Evolutionary conservation across 768 basidiomycete species (phyloP), one percentile per base, ranked within the genome.

Genomic region (Leccinum fibrillosum): DNA sequence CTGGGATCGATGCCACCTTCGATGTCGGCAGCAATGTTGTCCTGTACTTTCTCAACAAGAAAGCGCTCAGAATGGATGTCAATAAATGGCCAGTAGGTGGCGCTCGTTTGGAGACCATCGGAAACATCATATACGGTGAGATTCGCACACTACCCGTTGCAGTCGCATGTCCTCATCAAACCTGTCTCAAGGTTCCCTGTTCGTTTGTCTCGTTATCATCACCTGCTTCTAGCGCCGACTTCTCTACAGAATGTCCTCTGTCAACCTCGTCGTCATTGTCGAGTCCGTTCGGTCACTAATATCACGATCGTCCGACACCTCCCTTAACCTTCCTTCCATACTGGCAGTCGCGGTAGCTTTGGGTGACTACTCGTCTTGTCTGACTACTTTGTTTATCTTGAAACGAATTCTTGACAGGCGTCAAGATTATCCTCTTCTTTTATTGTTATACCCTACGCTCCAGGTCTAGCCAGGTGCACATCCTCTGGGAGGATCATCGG

Each of bases 401-500:
- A 39, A 44, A 19, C 9, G n/a, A 49, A 32, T 52, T 19, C 10
- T 30, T 19, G 1, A 37, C 45, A 94, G 92, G 81, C 52, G 85
- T 91, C 61, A 99, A 99, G 74, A 79, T 93, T 49, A 45, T 86
- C 0, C 82, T 99, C 45, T 98, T 98, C 76, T 35, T 94, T 5
- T 97, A 94, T 74, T 94, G 94, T 72, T 84, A 77, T 66, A 81
- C 90, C 3, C 80, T 96, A 48, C 85, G 92, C 30, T 81, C 80
- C 32, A 84, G 83, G 62, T 94, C 90, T 7, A 94, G 91, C 65
- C 97, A 99, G 74, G 96, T 99, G 2, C 83, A 84, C 49, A 85
- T 97, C n/a, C 81, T 97, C 28, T 98, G 93, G 94, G 92, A 97
- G 72, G 96, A 98, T 69, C 95, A 98, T 63, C 80, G 95, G 63